phyloP scores from a whole-genome alignment of 192 early-diverging fungal species.

The Chytriomyces sp. region DNA sequence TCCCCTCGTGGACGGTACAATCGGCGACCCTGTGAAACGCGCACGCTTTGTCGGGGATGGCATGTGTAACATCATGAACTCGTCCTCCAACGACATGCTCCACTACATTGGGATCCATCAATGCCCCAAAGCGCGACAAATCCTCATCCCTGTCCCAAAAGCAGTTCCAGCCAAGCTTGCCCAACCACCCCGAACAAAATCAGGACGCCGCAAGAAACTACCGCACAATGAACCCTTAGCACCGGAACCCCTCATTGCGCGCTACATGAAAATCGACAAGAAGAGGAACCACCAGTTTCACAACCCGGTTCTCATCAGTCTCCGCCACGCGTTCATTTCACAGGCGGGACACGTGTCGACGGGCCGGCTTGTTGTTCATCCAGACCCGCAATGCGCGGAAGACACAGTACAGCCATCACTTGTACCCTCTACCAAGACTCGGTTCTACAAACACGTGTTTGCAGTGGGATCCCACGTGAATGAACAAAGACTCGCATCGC shows the following conservation, averaged over 20 bases:
- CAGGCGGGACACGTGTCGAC: background rate
- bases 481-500: too few species aligned
- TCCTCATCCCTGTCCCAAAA: constrained; percentile 18
- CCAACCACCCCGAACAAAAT: background rate
- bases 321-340: background rate
- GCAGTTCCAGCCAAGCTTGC: background rate
- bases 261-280: constrained; percentile 30
- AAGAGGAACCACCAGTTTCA: constrained; percentile 27
- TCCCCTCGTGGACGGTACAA: background rate
- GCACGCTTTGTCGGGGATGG: constrained; percentile 22
- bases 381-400: background rate
- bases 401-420: too few species aligned
- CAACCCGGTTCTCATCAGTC: constrained; percentile 4
- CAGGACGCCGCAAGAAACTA: constrained; percentile 8
- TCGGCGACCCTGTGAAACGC: constrained; percentile 20
- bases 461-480: too few species aligned
- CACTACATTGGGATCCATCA: constrained; percentile 27
- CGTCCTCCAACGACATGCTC: background rate
- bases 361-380: background rate
- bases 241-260: background rate
- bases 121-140: constrained; percentile 16
- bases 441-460: too few species aligned
- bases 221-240: background rate
- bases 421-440: too few species aligned
- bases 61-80: constrained; percentile 9